Percentiles rank a stretch among this genome's conserved stretches.
phyloP scores from a whole-genome alignment of 495 filamentous ascomycete species.

The Bathelium albidoporum region DNA sequence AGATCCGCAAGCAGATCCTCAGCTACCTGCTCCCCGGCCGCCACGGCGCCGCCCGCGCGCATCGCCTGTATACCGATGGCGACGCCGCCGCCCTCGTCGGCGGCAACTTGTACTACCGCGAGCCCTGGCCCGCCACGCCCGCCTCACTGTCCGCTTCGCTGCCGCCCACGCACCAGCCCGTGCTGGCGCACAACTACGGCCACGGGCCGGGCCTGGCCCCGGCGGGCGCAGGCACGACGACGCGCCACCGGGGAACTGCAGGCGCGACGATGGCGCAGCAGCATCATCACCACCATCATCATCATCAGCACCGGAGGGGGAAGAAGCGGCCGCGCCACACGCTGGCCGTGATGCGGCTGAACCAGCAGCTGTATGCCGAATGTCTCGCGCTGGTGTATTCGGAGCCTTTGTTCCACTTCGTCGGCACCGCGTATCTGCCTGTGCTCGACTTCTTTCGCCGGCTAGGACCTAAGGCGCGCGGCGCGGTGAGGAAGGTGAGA shows the following conservation, averaged over 20 bases:
- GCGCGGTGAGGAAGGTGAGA: constrained; percentile 21
- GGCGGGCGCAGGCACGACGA: not conserved
- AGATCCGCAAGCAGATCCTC: constrained; percentile 32
- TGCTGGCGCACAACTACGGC: too few relatives aligned
- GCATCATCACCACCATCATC: not conserved
- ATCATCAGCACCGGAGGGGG: not conserved
- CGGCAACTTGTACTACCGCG: not conserved
- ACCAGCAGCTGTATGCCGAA: constrained; percentile 23
- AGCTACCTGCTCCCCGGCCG: constrained; percentile 24
- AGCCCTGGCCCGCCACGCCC: constrained; percentile 17
- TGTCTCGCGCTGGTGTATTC: constrained; percentile 22
- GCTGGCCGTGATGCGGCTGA: constrained; percentile 22
- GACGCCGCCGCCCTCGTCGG: constrained; percentile 12
- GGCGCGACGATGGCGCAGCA: not conserved
- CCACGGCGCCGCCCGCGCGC: not conserved
- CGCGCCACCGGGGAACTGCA: not conserved
- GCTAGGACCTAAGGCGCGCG: constrained; percentile 22
- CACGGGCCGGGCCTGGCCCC: too few relatives aligned
- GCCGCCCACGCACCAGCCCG: too few relatives aligned
- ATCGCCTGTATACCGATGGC: constrained; percentile 20
- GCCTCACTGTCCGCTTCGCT: constrained; percentile 13
- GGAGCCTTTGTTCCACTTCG: constrained; percentile 26
- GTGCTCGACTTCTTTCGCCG: constrained; percentile 24
- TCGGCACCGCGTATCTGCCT: constrained; percentile 24
- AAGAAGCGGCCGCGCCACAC: not conserved